Conservation (phyloP, 495 filamentous ascomycete species). For the Daldinia grandis region DNA sequence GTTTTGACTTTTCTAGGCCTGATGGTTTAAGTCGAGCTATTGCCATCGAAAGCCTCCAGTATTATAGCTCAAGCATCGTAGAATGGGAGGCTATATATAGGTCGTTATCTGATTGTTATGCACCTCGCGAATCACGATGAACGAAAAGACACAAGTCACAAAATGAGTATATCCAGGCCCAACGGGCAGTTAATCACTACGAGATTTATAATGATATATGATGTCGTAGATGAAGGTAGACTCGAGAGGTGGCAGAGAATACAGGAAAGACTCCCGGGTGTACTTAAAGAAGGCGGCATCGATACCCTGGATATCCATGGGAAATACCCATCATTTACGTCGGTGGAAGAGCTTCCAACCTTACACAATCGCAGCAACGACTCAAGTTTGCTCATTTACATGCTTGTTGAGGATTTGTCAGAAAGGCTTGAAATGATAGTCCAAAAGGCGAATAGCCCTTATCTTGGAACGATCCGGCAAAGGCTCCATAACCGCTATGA, state of each 20-base stretch:
- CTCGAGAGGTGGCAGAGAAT: not conserved
- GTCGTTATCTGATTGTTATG: not conserved
- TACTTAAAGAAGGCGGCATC: not conserved
- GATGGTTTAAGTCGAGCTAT: not conserved
- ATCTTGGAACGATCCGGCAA: not conserved
- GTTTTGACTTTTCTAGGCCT: not conserved
- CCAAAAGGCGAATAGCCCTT: not conserved
- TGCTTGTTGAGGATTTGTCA: not conserved
- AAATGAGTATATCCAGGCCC: not conserved
- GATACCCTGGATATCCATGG: not conserved
- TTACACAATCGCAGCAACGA: not conserved
- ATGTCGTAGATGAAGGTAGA: not conserved
- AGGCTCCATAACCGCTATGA: not conserved
- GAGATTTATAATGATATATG: not conserved
- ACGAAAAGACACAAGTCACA: not conserved
- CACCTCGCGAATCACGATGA: not conserved
- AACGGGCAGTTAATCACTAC: not conserved
- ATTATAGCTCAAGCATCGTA: not conserved
- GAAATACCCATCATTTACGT: not conserved
- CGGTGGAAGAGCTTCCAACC: not conserved
- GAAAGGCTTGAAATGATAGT: not conserved
- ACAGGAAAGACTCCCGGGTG: not conserved
- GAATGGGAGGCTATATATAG: not conserved
- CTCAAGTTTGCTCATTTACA: not conserved
- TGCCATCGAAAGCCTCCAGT: not conserved